Conservation (phyloP, 768 basidiomycete species). For the Thelephora aurantiotincta region DNA sequence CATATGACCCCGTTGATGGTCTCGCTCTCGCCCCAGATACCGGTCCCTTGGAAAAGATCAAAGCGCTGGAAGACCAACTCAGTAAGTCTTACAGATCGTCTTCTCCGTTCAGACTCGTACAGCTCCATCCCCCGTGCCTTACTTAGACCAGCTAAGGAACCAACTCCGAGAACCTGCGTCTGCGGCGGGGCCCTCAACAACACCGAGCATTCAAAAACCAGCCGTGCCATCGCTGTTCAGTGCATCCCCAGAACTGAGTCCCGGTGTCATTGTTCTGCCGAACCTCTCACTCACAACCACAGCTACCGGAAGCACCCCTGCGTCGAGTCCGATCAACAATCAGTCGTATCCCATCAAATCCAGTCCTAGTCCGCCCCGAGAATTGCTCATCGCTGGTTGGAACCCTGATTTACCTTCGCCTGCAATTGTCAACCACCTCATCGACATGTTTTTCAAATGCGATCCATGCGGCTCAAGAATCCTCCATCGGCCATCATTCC, state of each 20-base stretch:
- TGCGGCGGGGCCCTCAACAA: constrained; percentile 22
- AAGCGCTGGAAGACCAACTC: constrained; percentile 64
- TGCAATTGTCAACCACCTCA: constrained; percentile 60
- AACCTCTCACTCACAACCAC: constrained; percentile 14
- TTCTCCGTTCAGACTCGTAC: background rate
- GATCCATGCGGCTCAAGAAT: constrained; percentile 82
- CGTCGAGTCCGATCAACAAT: constrained; percentile 31
- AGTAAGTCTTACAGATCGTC: constrained; percentile 25
- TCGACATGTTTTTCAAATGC: constrained; percentile 79
- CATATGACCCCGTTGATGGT: constrained; percentile 80
- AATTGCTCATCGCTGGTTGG: constrained; percentile 68
- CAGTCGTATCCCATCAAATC: constrained; percentile 21
- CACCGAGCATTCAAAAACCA: constrained; percentile 13
- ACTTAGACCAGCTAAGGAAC: constrained; percentile 45
- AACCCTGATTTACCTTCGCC: constrained; percentile 77
- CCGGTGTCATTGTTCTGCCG: constrained; percentile 14
- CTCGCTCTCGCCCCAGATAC: constrained; percentile 61
- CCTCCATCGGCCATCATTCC: constrained; percentile 67
- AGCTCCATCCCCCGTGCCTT: background rate
- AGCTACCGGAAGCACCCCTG: constrained; percentile 5
- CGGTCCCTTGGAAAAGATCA: constrained; percentile 70
- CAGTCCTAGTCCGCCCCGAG: constrained; percentile 40
- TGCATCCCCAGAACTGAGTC: constrained; percentile 5
- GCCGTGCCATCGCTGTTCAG: background rate
- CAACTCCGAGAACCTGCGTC: constrained; percentile 41